Conservation (phyloP, 169 alveolate species). For the Eimeria sp. region DNA sequence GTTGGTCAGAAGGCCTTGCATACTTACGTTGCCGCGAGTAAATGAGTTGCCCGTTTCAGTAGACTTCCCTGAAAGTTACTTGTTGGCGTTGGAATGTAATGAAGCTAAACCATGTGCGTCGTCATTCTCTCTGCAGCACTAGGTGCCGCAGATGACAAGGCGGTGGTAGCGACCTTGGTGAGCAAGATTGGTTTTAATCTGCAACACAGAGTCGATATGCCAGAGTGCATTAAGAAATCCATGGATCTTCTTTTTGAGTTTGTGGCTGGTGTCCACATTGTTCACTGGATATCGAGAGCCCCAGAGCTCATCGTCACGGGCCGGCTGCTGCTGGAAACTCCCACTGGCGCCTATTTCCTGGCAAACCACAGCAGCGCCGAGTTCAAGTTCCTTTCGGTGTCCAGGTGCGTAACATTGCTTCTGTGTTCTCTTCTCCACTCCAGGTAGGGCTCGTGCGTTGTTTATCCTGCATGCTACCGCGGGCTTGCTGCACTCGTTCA, state of each 20-base stretch:
- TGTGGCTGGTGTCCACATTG: constrained; percentile 96
- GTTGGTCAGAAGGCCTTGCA: not conserved
- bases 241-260: constrained; percentile 94
- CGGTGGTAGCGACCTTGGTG: constrained; percentile 88
- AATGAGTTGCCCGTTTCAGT: not conserved
- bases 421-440: not conserved
- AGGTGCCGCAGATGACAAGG: constrained; percentile 90
- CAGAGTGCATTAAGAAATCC: constrained; percentile 93
- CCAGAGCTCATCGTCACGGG: constrained; percentile 96
- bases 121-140: constrained; percentile 78
- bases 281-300: constrained; percentile 94
- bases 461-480: not conserved
- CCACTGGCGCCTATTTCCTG: constrained; percentile 88
- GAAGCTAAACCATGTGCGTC: not conserved
- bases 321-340: constrained; percentile 94
- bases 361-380: constrained; percentile 87
- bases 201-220: constrained; percentile 92
- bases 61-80: not conserved
- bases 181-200: constrained; percentile 92
- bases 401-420: constrained; percentile 53
- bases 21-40: not conserved
- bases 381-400: constrained; percentile 85
- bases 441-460: not conserved
- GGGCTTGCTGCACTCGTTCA: not conserved
- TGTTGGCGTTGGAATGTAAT: not conserved